phyloP scores from a whole-genome alignment of 116 monocot species.

The Phalaenopsis hybrid region DNA sequence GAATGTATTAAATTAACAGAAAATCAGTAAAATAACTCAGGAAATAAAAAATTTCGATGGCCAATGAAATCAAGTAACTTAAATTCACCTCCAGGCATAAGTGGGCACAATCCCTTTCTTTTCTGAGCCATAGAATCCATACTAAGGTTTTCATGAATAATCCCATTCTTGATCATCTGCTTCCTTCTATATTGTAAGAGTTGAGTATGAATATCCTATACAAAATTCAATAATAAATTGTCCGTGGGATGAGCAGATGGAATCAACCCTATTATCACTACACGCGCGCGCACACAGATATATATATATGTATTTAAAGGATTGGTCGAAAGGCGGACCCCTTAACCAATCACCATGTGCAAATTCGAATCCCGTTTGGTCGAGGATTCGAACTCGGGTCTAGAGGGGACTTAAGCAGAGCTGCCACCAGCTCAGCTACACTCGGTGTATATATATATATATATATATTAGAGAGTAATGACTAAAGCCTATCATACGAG shows the following conservation, averaged over 20 bases:
- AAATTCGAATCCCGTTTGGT: too few species aligned
- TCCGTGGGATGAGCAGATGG: not conserved
- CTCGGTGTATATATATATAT: too few species aligned
- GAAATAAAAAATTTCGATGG: not conserved
- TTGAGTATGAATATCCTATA: conserved; percentile 59
- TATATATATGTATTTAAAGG: too few species aligned
- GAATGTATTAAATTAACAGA: not conserved
- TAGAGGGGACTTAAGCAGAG: too few species aligned
- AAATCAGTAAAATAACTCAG: not conserved
- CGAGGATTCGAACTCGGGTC: too few species aligned
- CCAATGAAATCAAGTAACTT: not conserved
- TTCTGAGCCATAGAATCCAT: conserved; percentile 41
- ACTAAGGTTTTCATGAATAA: conserved; percentile 32
- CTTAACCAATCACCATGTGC: too few species aligned
- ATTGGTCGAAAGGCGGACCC: too few species aligned
- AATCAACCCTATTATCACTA: not conserved
- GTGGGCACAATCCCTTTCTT: conserved; percentile 51
- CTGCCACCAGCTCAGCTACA: too few species aligned
- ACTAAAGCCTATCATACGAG: too few species aligned
- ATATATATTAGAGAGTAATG: too few species aligned
- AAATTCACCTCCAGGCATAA: conserved; percentile 67
- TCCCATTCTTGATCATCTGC: conserved; percentile 49
- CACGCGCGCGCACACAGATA: not conserved
- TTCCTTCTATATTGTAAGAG: conserved; percentile 53
- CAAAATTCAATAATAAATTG: conserved; percentile 5